Conservation (phyloP, 179 eudicot species). For the Kewa caespitosa region DNA sequence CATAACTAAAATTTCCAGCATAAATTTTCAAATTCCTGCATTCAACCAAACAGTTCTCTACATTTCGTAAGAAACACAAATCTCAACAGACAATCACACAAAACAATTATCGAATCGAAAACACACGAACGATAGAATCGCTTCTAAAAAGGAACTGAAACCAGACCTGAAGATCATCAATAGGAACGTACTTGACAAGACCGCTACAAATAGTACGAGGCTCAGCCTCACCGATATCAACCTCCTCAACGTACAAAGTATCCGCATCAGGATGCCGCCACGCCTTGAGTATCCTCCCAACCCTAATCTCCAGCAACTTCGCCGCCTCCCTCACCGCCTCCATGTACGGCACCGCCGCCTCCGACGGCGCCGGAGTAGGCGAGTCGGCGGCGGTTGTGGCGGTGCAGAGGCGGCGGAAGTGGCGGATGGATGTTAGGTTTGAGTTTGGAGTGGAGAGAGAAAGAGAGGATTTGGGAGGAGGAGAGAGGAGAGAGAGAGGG, state of each 20-base stretch:
- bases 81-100: no score
- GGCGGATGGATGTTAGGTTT: conserved; percentile 5
- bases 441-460: not conserved
- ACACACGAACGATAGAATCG: no score
- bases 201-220: conserved; percentile 89
- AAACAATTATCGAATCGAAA: no score
- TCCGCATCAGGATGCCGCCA: conserved; percentile 91
- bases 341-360: conserved; percentile 10
- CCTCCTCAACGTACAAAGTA: conserved; percentile 86
- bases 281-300: conserved; percentile 65
- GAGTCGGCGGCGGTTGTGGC: conserved; percentile 9
- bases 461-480: conserved; percentile 12
- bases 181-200: conserved; percentile 70
- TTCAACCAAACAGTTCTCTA: no score
- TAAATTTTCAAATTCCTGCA: no score
- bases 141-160: no score
- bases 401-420: conserved; percentile 26
- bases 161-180: conserved; percentile 66
- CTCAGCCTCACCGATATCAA: conserved; percentile 77
- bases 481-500: conserved; percentile 21
- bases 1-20: no score
- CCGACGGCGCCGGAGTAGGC: conserved; percentile 11
- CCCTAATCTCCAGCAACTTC: conserved; percentile 68
- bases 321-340: conserved; percentile 46
- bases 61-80: no score